Evolutionary conservation across 352 stramenopile species (phyloP), one percentile per base, ranked within the genome.

Genomic region (Pythium guiyangense): DNA sequence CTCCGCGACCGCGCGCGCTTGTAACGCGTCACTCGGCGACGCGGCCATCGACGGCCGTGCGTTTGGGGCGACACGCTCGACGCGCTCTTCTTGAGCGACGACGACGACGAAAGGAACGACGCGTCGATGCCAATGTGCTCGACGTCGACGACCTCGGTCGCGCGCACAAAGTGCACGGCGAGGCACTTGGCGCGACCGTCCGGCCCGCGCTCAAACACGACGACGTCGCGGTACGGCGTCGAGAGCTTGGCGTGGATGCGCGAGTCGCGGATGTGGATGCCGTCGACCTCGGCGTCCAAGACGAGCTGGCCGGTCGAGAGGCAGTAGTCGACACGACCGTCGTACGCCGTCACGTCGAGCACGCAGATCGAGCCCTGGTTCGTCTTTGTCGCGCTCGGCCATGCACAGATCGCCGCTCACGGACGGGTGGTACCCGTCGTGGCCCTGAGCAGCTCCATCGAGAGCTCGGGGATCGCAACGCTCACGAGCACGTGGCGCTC

Each of bases 341-440:
- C 70, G 51, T 84, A 73, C n/a, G 69, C 51, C 10, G 71, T 67
- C 6, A 90, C 66, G 55, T 84, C 65, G 22, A 92, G 57, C 9
- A 84, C 49, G 40, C 79, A 90, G 37, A 92, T 90, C n/a, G 84
- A 94, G 4, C 73, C 77, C 17, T 79, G 69, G n/a, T 75, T 84
- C 12, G 68, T 81, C 42, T n/a, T 79, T 88, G 39, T 71, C 67
- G 26, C 71, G 75, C 27, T 86, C 75, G 12, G 76, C 78, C 80
- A 93, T 88, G 27, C 75, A 84, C 2, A 94, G 59, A 50, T 93
- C 83, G 17, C 79, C 85, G 63, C 74, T 89, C 44, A 66, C 77
- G 6, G 81, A 89, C 12, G 83, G 85, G 34, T 93, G 78, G 52
- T 93, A 94, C 6, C 85, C 85, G 49, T 88, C 61, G 50, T 90